These are phyloP conservation scores for Nemania bipapillata DNA, from an alignment of 2,329 filamentous ascomycete genomes.

Conservation along the genomic window DNA sequence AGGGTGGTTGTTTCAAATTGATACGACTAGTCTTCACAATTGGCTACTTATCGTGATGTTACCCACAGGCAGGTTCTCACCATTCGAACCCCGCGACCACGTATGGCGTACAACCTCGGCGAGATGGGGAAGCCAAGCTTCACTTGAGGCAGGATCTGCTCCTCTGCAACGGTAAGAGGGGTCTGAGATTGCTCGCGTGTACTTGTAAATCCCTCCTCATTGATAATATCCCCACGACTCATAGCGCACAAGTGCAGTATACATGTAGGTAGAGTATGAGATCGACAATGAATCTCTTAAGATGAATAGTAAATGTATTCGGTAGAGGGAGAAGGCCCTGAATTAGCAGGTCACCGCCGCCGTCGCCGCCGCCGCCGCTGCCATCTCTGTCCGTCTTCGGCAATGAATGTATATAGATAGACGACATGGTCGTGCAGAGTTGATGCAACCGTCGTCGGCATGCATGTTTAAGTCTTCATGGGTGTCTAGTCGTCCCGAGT, in stretches of 20 bases:
- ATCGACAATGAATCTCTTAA: constrained; percentile 24
- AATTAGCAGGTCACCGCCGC: background rate
- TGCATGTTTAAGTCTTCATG: constrained; percentile 1
- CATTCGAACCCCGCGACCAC: constrained; percentile 31
- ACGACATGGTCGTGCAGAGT: constrained; percentile 10
- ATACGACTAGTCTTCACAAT: constrained; percentile 25
- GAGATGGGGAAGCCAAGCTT: constrained; percentile 25
- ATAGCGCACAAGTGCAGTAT: too few species aligned
- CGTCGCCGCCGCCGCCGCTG: constrained; percentile 3
- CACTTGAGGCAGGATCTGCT: constrained; percentile 31
- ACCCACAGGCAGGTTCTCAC: constrained; percentile 31
- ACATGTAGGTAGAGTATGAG: too few species aligned
- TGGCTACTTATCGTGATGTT: constrained; percentile 22
- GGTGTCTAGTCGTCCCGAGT: background rate
- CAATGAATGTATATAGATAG: constrained; percentile 20
- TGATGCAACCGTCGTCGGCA: constrained; percentile 13
- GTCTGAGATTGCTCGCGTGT: background rate
- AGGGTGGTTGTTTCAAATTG: constrained; percentile 38
- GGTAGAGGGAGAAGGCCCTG: too few species aligned
- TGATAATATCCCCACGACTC: background rate
- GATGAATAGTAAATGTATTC: background rate
- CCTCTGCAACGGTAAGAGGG: constrained; percentile 23
- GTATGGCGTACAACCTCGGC: constrained; percentile 17
- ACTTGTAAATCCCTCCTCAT: background rate
- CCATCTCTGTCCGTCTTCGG: constrained; percentile 26